A percentile compares a stretch with the other conserved stretches of the same genome.
Evolutionary conservation across 108 stramenopile species (phyloP).

Genomic region (Cyclotella choctawhatcheeana): DNA sequence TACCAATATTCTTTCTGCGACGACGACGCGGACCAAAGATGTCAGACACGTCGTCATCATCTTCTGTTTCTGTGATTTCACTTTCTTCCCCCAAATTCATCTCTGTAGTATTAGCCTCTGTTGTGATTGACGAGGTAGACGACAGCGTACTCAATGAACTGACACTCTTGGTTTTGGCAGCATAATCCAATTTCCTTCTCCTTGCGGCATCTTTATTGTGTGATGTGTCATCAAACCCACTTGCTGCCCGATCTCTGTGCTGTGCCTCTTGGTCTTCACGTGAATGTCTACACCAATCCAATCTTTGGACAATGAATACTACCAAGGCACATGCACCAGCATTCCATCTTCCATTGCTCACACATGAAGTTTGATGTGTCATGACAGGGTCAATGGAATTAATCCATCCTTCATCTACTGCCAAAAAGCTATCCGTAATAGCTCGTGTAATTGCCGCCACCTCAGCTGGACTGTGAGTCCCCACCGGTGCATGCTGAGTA

Average conservation of each 20-base stretch:
- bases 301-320: slow-evolving; percentile 72
- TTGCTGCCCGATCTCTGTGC: slow-evolving; percentile 49
- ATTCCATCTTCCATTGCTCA: slow-evolving; percentile 86
- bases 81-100: slow-evolving; percentile 70
- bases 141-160: slow-evolving; percentile 76
- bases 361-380: slow-evolving; percentile 83
- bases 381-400: slow-evolving; percentile 85
- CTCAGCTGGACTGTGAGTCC: slow-evolving; percentile 75
- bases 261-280: slow-evolving; percentile 51
- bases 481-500: slow-evolving; percentile 57
- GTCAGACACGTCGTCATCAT: slow-evolving; percentile 71
- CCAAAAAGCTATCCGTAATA: slow-evolving; percentile 79
- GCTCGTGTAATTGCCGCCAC: slow-evolving; percentile 71
- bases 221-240: slow-evolving; percentile 65
- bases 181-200: slow-evolving; percentile 75
- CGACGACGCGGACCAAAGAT: slow-evolving; percentile 41
- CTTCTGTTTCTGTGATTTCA: slow-evolving; percentile 81
- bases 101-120: slow-evolving; percentile 62
- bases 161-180: slow-evolving; percentile 67
- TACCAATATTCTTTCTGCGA: slow-evolving; percentile 34
- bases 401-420: slow-evolving; percentile 89
- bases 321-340: slow-evolving; percentile 86
- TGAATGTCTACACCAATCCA: slow-evolving; percentile 68
- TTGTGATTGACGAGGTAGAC: slow-evolving; percentile 70
- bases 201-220: slow-evolving; percentile 83